Evolutionary conservation across 1,284 basidiomycete species (phyloP), one percentile per base, ranked within the genome.

Genomic region (Rhodotorula sp.): DNA sequence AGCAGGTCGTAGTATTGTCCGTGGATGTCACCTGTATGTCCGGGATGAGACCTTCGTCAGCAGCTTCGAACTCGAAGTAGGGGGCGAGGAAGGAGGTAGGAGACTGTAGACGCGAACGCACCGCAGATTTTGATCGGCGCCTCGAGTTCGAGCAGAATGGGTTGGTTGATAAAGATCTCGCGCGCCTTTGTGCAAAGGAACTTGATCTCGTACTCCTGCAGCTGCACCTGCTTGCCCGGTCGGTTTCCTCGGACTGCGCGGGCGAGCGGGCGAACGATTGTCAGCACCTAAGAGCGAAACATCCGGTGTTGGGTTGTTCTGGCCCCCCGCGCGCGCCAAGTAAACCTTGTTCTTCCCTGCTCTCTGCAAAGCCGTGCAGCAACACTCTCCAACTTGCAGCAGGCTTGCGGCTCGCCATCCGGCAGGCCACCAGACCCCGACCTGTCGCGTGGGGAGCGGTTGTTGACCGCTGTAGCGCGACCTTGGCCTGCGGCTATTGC

Each of bases 71-170:
- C 20, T 4, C 14, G 17, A 4, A 26, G 51, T 53, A 14, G n/a
- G 10, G 26, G 12, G 46, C 46, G 15, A 29, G 6, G 24, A 6
- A 22, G 59, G 42, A 42, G 60, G 37, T 12, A 6, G 8, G 1
- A 37, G 33, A 37, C 33, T 4, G 33, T 37, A 45, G 24, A 26
- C 8, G 18, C n/a, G 24, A 26, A 87, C 91, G 77, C 77, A 93
- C 93, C 93, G 80, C 93, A 95, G 82, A 95, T 95, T 88, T 95
- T 95, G 84, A 95, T 95, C 79, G 93, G 93, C 69, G 93, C 93
- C 81, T 95, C 93, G 77, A 95, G 85, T 84, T 95, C 93, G 80
- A 95, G 86, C 72, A 95, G 84, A 80, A 95, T 95, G 72, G 93
- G 93, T 80, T 95, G 93, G 83, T 91, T 92, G 83, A 95, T 95